These are phyloP conservation scores for Odonthalia washingtoniensis DNA, from an alignment of 31 red algal genomes.

Conservation along the genomic window DNA sequence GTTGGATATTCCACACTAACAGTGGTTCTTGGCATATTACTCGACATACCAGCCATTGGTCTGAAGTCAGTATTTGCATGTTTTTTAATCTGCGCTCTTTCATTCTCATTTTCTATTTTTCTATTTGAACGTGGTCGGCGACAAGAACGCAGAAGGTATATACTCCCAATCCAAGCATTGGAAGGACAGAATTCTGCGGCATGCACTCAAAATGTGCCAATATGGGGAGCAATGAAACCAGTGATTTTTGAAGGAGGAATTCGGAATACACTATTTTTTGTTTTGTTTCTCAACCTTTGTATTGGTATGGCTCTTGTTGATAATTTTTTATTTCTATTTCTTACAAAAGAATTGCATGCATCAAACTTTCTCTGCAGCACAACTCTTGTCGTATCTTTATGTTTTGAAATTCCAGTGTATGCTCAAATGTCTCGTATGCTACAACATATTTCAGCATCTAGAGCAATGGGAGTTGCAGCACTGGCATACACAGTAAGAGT, in stretches of 20 bases:
- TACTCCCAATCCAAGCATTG: not conserved
- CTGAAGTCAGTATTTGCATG: constrained; percentile 41
- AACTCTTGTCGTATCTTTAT: constrained; percentile 64
- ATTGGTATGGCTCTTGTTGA: constrained; percentile 71
- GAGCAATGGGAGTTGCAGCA: constrained; percentile 49
- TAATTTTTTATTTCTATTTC: constrained; percentile 68
- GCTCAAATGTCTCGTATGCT: constrained; percentile 40
- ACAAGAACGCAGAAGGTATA: no score
- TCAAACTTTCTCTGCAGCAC: constrained; percentile 64
- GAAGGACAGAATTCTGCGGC: not conserved
- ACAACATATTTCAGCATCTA: constrained; percentile 29
- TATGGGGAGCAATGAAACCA: not conserved
- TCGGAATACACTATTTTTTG: constrained; percentile 49
- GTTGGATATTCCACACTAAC: constrained; percentile 59
- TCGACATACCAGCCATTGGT: constrained; percentile 69
- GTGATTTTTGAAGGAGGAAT: constrained; percentile 22
- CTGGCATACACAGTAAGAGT: constrained; percentile 50
- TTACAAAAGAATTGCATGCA: constrained; percentile 59
- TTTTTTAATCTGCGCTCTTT: constrained; percentile 16
- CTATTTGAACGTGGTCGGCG: no score
- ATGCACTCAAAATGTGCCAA: not conserved
- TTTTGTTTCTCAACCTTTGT: constrained; percentile 46
- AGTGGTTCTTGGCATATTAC: constrained; percentile 52
- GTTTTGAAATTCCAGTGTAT: constrained; percentile 83
- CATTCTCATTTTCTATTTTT: constrained; percentile 25